phyloP scores from a whole-genome alignment of 192 early-diverging fungal genomes.

The Umbelopsis sp. region DNA sequence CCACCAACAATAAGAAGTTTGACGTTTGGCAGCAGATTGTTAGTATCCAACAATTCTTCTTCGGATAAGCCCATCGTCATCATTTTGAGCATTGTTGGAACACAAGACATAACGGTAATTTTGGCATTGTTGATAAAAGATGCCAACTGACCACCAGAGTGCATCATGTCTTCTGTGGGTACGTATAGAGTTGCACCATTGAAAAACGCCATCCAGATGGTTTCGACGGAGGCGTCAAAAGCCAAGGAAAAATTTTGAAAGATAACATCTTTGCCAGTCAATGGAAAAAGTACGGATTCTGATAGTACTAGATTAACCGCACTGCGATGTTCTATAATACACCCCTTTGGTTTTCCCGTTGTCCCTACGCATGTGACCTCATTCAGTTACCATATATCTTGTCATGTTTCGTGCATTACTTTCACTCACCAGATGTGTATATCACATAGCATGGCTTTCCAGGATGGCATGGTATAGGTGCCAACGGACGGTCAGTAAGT shows the following conservation, averaged over 20 bases:
- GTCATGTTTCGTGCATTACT: too few species aligned
- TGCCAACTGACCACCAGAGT: conserved; percentile 4
- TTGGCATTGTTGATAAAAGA: background rate
- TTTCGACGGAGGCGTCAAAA: conserved; percentile 17
- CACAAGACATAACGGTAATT: conserved; percentile 1
- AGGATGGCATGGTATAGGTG: too few species aligned
- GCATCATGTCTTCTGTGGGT: conserved; percentile 17
- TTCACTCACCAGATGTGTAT: background rate
- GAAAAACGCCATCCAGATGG: background rate
- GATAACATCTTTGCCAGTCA: background rate
- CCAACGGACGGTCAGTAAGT: too few species aligned
- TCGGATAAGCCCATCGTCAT: background rate
- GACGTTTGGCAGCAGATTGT: background rate
- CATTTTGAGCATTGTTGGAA: conserved; percentile 12
- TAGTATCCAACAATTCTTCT: background rate
- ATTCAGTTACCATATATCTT: too few species aligned
- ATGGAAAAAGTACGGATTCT: conserved; percentile 5
- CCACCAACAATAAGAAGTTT: conserved; percentile 2
- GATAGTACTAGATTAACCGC: conserved; percentile 22
- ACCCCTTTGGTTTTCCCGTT: conserved; percentile 40
- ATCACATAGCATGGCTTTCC: conserved; percentile 1
- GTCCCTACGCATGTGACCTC: conserved; percentile 30
- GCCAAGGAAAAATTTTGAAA: conserved; percentile 16
- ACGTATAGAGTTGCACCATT: conserved; percentile 8
- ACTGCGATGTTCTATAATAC: conserved; percentile 30